Evolutionary conservation across 106 monocot genomes (phyloP).

Genomic region (Xerophyta viscosa): DNA sequence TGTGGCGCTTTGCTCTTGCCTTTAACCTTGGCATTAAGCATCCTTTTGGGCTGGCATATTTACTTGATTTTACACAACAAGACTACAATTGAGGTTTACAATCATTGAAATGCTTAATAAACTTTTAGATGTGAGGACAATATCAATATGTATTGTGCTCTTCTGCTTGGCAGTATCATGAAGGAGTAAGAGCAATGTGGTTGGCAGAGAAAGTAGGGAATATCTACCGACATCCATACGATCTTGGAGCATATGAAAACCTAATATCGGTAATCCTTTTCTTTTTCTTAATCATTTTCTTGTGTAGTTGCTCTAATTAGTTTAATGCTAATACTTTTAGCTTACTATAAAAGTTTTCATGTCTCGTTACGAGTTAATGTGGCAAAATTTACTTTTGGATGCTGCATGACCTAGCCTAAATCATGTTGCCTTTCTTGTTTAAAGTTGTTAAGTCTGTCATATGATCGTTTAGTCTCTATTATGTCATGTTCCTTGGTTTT

Average conservation of each 20-base stretch:
- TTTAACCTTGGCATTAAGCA: conserved; percentile 58
- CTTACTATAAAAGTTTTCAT: no score
- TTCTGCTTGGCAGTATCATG: conserved; percentile 67
- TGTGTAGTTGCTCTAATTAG: background rate
- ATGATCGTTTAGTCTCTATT: no score
- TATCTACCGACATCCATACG: conserved; percentile 83
- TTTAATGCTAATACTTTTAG: no score
- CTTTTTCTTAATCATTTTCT: background rate
- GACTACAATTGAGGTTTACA: conserved; percentile 91
- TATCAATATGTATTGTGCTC: conserved; percentile 6
- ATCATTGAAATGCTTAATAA: background rate
- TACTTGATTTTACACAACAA: conserved; percentile 87
- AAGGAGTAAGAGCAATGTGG: conserved; percentile 98
- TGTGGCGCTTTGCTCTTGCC: conserved; percentile 82
- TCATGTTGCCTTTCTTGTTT: no score
- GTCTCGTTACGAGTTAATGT: no score
- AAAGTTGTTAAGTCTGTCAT: no score
- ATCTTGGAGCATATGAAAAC: conserved; percentile 90
- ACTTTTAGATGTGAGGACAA: background rate
- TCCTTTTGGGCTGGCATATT: conserved; percentile 94
- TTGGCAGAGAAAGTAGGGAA: conserved; percentile 83
- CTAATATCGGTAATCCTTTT: conserved; percentile 52
- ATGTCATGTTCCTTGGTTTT: no score
- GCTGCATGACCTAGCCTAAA: no score
- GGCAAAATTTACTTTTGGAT: no score